Evolutionary conservation across 148 eudicot genomes (phyloP).

Genomic region (Spergularia bocconei): DNA sequence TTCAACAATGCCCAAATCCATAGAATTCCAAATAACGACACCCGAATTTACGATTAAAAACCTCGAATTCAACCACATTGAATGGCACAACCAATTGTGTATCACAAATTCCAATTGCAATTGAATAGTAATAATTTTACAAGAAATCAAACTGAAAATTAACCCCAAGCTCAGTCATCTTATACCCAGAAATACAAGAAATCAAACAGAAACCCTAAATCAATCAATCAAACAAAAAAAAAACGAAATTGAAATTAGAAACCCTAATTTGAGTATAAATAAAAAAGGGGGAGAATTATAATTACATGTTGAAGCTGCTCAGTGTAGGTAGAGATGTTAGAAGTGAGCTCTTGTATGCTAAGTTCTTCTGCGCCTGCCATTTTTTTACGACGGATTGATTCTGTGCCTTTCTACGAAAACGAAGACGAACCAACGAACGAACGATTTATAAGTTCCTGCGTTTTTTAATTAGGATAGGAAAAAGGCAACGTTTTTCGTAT

Average conservation of each 20-base stretch:
- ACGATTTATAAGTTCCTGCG: too few species aligned
- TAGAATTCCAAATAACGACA: neutral
- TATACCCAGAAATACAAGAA: neutral
- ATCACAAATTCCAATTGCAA: neutral
- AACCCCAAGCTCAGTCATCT: neutral
- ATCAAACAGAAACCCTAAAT: slow-evolving; percentile 1
- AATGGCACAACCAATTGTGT: neutral
- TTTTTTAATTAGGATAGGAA: too few species aligned
- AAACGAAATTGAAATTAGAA: neutral
- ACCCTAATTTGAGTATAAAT: neutral
- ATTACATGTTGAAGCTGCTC: slow-evolving; percentile 84
- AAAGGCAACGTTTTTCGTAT: too few species aligned
- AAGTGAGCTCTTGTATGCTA: slow-evolving; percentile 72
- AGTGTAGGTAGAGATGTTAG: slow-evolving; percentile 78
- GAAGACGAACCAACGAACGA: too few species aligned
- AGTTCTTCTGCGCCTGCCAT: slow-evolving; percentile 52
- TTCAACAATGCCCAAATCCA: neutral
- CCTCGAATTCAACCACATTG: neutral
- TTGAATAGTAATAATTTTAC: neutral
- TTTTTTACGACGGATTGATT: neutral
- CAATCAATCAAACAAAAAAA: slow-evolving; percentile 1
- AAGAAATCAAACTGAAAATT: neutral
- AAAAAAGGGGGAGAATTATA: neutral
- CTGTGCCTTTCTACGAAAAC: too few species aligned
- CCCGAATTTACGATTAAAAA: neutral